Base-by-base conservation (phyloP, 2,329 filamentous ascomycete genomes). In the Venturia aucupariae region DNA sequence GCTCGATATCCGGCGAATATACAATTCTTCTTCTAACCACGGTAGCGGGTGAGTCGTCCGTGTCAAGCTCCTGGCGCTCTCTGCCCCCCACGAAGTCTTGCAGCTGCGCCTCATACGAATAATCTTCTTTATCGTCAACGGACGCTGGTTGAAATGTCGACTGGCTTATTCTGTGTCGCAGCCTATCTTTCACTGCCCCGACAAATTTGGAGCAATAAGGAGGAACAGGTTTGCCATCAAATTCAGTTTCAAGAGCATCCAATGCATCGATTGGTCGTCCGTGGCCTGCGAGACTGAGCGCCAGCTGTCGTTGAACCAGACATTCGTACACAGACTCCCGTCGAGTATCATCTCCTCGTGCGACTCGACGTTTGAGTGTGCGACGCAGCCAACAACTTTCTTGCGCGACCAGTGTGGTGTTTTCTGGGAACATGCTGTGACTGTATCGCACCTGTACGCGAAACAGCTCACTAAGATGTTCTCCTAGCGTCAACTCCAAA, bases 381-480 rank as follows among this genome's bases (percentile, higher is more conserved):
- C 62, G 32, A 38, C 41, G 35, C 19, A 63, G 35, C 62, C 62
- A 63, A 15, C 62, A 63, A 39, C 30, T 63, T 57, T 63, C 62
- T 24, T 51, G 48, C 10, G 46, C 62, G 7, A 41, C 22, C 11
- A 63, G 30, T 30, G 42, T 46, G 19, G 62, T 63, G 15, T 57
- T 63, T 3, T 55, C 46, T 55, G 62, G 48, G 48, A 63, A 63
- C 41, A 63, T 39, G 41, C 30, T 55, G 27, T 63, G 62, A 27
- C 35, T 63, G 51, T 63, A 63, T 46, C 46, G 42, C 24, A 63
- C 51, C 32, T 63, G 46, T 10, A 63, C 48, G 5, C 35, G 42
- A 19, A 63, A 63, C n/a, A 63, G 48, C 48, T 63, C 62, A 51
- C 48, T 63, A 6, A 63, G 39, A 32, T 63, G 62, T 27, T 63